phyloP scores from a whole-genome alignment of 371 early-diverging fungal species.

The Mortierella sp. region DNA sequence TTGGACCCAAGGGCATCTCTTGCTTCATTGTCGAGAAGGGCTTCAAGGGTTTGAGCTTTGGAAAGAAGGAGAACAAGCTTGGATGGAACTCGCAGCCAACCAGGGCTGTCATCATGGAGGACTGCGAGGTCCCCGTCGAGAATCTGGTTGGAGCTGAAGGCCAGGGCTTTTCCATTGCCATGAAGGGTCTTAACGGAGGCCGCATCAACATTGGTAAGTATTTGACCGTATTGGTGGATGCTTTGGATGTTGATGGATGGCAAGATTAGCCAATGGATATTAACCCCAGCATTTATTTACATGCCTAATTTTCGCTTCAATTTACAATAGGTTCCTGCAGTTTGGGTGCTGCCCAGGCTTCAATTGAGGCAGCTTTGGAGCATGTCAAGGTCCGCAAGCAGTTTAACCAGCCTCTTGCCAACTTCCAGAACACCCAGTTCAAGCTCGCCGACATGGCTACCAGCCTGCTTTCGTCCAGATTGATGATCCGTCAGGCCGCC shows the following conservation, averaged over 20 bases:
- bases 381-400: slow-evolving; percentile 70
- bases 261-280: background rate
- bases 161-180: slow-evolving; percentile 75
- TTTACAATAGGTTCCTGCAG: slow-evolving; percentile 62
- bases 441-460: slow-evolving; percentile 75
- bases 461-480: slow-evolving; percentile 61
- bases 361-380: slow-evolving; percentile 67
- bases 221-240: too few relatives aligned
- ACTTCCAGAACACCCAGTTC: slow-evolving; percentile 70
- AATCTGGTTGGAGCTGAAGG: slow-evolving; percentile 72
- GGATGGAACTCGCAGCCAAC: slow-evolving; percentile 79
- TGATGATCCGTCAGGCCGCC: slow-evolving; percentile 73
- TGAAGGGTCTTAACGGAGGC: slow-evolving; percentile 77
- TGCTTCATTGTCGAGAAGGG: slow-evolving; percentile 72
- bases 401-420: slow-evolving; percentile 62
- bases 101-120: slow-evolving; percentile 68
- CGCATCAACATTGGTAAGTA: slow-evolving; percentile 69
- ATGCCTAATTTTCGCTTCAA: too few relatives aligned
- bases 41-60: slow-evolving; percentile 70
- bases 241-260: background rate
- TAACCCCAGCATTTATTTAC: background rate
- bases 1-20: slow-evolving; percentile 72
- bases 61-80: slow-evolving; percentile 76
- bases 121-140: slow-evolving; percentile 65
- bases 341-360: slow-evolving; percentile 75